A percentile compares a stretch with the other conserved stretches of the same genome.
phyloP scores from a whole-genome alignment of 1,139 yeast species.

The Hanseniaspora uvarum region DNA sequence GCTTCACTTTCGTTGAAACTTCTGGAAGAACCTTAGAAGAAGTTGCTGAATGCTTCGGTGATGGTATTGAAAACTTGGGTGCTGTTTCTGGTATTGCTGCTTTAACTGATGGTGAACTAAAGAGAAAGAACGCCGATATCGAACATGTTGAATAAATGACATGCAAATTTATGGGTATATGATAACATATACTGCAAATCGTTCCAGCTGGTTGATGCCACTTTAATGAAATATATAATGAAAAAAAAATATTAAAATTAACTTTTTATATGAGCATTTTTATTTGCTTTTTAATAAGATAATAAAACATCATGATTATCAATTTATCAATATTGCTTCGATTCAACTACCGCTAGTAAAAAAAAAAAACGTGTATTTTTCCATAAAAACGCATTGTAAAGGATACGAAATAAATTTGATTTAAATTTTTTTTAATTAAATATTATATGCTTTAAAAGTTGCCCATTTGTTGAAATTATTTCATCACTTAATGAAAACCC shows the following conservation, averaged over 20 bases:
- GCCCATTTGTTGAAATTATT: too few species aligned
- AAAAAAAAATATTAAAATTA: background rate
- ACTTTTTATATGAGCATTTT: too few species aligned
- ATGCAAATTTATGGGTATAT: background rate
- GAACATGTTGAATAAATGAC: background rate
- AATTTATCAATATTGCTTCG: too few species aligned
- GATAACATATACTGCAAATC: background rate
- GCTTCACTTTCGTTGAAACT: slow-evolving; percentile 42
- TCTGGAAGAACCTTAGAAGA: slow-evolving; percentile 46
- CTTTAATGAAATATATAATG: background rate
- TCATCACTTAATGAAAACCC: too few species aligned
- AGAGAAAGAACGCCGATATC: background rate
- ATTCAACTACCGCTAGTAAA: too few species aligned
- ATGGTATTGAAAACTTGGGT: slow-evolving; percentile 21
- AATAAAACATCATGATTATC: too few species aligned
- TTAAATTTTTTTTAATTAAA: too few species aligned
- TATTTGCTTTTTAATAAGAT: too few species aligned
- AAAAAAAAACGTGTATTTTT: too few species aligned
- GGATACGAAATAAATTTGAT: too few species aligned
- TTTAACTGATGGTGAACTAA: slow-evolving; percentile 13
- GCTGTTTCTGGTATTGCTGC: slow-evolving; percentile 22
- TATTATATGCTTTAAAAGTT: too few species aligned
- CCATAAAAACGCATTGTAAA: too few species aligned
- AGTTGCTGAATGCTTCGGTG: slow-evolving; percentile 42
- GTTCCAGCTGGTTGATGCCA: background rate